These are phyloP conservation scores for Nectriaceae sp. DNA, from an alignment of 2,329 filamentous ascomycete species.

Conservation along the genomic window DNA sequence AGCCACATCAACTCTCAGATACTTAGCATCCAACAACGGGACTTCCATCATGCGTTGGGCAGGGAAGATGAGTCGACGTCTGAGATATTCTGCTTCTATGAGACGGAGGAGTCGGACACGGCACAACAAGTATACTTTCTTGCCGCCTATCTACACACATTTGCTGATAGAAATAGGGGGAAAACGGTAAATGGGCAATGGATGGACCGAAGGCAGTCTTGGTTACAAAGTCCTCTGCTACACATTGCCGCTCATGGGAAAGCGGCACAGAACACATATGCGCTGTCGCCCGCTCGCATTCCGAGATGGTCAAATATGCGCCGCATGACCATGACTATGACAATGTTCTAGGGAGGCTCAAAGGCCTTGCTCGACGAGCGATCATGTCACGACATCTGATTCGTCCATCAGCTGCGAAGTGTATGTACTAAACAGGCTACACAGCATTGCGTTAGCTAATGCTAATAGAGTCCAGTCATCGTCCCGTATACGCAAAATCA, in stretches of 20 bases:
- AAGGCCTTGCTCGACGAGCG: conserved; percentile 7
- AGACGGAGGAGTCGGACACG: conserved; percentile 23
- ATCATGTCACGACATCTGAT: not conserved
- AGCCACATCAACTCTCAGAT: conserved; percentile 5
- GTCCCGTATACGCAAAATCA: conserved; percentile 16
- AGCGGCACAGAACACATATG: conserved; percentile 20
- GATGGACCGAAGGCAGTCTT: conserved; percentile 18
- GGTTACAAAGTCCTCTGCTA: conserved; percentile 25
- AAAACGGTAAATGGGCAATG: conserved; percentile 24
- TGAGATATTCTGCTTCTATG: conserved; percentile 26
- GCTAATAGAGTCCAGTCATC: conserved; percentile 7
- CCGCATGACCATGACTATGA: conserved; percentile 14
- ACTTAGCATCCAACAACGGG: conserved; percentile 3
- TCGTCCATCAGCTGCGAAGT: conserved; percentile 4
- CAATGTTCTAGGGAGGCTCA: conserved; percentile 4
- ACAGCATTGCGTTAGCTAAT: not conserved
- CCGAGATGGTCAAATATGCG: conserved; percentile 29
- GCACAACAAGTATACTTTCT: conserved; percentile 15
- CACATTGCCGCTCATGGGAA: conserved; percentile 20
- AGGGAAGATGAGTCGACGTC: conserved; percentile 5
- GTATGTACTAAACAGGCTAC: conserved; percentile 3
- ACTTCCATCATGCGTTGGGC: conserved; percentile 10
- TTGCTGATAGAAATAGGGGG: conserved; percentile 8
- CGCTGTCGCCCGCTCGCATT: conserved; percentile 22
- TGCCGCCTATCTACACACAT: not conserved